A percentile compares a stretch with the other conserved stretches of the same genome.
These are phyloP conservation scores for Pichia sp. DNA, from an alignment of 1,139 yeast species.

Conservation along the genomic window DNA sequence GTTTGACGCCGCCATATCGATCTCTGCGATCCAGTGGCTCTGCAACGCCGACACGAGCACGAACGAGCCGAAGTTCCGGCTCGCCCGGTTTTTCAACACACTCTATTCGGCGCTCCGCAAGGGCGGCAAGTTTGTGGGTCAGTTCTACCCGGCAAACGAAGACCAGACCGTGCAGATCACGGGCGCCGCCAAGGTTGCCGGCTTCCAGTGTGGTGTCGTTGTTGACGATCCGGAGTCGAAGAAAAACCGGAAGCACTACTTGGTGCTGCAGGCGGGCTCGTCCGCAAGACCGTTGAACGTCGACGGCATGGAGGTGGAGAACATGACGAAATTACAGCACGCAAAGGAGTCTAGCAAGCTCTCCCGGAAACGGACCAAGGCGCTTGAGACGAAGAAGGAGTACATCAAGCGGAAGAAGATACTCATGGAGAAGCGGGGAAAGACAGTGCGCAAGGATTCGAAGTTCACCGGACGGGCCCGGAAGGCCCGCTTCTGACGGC, in stretches of 20 bases:
- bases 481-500: conserved; percentile 66
- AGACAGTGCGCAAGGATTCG: conserved; percentile 81
- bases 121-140: conserved; percentile 97
- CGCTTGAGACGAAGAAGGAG: conserved; percentile 70
- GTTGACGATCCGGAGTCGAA: conserved; percentile 92
- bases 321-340: conserved; percentile 30
- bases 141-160: conserved; percentile 91
- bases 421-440: conserved; percentile 86
- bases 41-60: conserved; percentile 88
- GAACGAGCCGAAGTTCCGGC: conserved; percentile 82
- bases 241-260: conserved; percentile 83
- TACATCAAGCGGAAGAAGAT: conserved; percentile 90
- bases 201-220: conserved; percentile 93
- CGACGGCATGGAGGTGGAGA: conserved; percentile 73
- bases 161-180: conserved; percentile 73
- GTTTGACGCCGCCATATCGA: conserved; percentile 94
- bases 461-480: conserved; percentile 93
- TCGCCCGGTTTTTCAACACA: conserved; percentile 79
- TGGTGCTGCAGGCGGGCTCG: conserved; percentile 85
- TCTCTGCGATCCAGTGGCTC: conserved; percentile 96
- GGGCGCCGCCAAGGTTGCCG: conserved; percentile 86
- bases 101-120: conserved; percentile 79
- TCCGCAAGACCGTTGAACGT: conserved; percentile 67
- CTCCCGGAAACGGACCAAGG: conserved; percentile 50
- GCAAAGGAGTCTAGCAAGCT: conserved; percentile 44